These are phyloP conservation scores for Noccaea bulbosa DNA, from an alignment of 345 rosid species.

Conservation along the genomic window DNA sequence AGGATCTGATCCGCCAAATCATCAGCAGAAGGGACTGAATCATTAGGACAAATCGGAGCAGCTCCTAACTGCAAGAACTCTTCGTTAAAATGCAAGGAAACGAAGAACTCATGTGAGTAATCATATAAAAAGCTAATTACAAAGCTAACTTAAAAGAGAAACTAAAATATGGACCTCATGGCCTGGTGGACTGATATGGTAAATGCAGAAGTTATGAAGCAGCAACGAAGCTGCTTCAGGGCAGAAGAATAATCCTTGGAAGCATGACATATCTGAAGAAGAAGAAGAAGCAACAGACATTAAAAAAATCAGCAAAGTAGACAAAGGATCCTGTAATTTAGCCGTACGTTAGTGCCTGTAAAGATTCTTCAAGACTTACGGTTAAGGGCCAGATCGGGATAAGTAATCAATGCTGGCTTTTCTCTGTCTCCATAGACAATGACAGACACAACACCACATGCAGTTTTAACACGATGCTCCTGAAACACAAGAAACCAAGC, in stretches of 20 bases:
- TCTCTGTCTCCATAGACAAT: slow-evolving; percentile 82
- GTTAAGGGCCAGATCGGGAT: slow-evolving; percentile 87
- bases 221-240: slow-evolving; percentile 95
- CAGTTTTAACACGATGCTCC: slow-evolving; percentile 80
- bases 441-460: slow-evolving; percentile 78
- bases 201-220: slow-evolving; percentile 93
- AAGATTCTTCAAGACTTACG: slow-evolving; percentile 53
- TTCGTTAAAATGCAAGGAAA: slow-evolving; percentile 53
- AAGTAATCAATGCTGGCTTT: slow-evolving; percentile 85
- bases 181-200: slow-evolving; percentile 97
- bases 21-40: slow-evolving; percentile 60
- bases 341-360: background rate
- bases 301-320: slow-evolving; percentile 5
- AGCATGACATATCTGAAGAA: slow-evolving; percentile 85
- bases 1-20: slow-evolving; percentile 92
- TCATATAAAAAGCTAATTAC: slow-evolving; percentile 5
- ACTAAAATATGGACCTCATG: slow-evolving; percentile 81
- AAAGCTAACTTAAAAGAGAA: slow-evolving; percentile 35
- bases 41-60: slow-evolving; percentile 60
- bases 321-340: slow-evolving; percentile 20
- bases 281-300: slow-evolving; percentile 38
- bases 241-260: slow-evolving; percentile 93
- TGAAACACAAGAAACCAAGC: slow-evolving; percentile 46
- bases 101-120: slow-evolving; percentile 18
- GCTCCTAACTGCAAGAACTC: slow-evolving; percentile 97